Evolutionary conservation across 2,329 filamentous ascomycete genomes (phyloP), one percentile per base, ranked within the genome.

Genomic region (Fonsecaea nubica): DNA sequence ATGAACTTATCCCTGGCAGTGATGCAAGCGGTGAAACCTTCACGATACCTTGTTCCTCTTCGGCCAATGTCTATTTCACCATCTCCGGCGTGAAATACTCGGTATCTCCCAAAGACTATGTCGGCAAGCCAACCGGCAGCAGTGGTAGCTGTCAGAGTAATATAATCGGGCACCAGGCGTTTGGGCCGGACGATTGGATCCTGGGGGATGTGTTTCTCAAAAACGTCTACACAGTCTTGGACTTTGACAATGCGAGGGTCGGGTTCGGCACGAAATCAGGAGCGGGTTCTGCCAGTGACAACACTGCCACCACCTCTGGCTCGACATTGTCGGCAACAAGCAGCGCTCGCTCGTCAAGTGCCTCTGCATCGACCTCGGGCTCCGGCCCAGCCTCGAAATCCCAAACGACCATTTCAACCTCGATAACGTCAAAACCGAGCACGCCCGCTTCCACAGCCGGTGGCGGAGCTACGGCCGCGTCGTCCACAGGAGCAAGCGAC

Each of bases 201-300:
- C 78, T 96, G 0, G 93, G 93, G 1, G 92, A 93, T 71, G 87
- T 90, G 0, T 96, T 96, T 73, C 79, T 97, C 68, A 96, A 96
- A 81, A 96, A 96, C 72, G 92, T 96, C 15, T 96, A 96, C 75
- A 83, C 87, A 1, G 89, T 95, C 30, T 96, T 96, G 76, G 93
- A 97, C 76, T 87, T 86, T 61, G 92, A 94, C 58, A 74, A 80
- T 42, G 73, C 72, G 40, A 74, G 76, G 50, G 75, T 82, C 45
- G 80, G 80, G 2, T 68, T 71, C 50, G 56, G 65, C 4, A 64
- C 74, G 21, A 55, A 52, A 15, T 59, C 69, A 32, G 53, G 50
- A 58, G 53, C 67, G 25, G 53, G 58, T 21, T 10, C 64, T 45
- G 50, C 40, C 35, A 36, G 35, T 38, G 54, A 72, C 86, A 86